A percentile compares a stretch with the other conserved stretches of the same genome.
These are phyloP conservation scores for Nasturtium officinale DNA, from an alignment of 345 rosid genomes.

Conservation along the genomic window DNA sequence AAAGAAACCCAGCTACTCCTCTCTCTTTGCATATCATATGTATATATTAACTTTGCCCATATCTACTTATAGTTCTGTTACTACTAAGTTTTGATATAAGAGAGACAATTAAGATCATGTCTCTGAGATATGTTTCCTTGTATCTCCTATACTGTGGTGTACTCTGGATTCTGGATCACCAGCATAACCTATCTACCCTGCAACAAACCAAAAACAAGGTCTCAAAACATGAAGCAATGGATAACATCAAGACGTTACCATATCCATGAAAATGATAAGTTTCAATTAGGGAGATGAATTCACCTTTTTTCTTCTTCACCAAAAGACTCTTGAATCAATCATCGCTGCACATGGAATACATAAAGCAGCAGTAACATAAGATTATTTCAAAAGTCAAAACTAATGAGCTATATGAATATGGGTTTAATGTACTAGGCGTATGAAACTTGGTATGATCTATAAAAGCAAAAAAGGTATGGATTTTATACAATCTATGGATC, in stretches of 20 bases:
- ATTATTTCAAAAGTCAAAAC: neutral
- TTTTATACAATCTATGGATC: neutral
- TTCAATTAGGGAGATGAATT: slow-evolving; percentile 1
- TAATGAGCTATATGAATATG: neutral
- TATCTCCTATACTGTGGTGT: slow-evolving; percentile 27
- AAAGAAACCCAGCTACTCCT: slow-evolving; percentile 10
- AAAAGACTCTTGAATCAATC: slow-evolving; percentile 13
- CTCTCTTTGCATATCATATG: slow-evolving; percentile 5
- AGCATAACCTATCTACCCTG: slow-evolving; percentile 46
- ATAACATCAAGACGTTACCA: too few relatives aligned
- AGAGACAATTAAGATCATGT: slow-evolving; percentile 39
- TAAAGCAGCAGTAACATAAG: neutral
- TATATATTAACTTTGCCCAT: slow-evolving; percentile 24
- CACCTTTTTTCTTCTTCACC: slow-evolving; percentile 27
- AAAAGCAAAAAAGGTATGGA: neutral
- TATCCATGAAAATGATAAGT: too few relatives aligned
- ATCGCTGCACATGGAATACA: slow-evolving; percentile 3
- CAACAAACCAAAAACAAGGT: slow-evolving; percentile 43
- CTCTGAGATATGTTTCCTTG: slow-evolving; percentile 34
- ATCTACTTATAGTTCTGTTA: slow-evolving; percentile 25
- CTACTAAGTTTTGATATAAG: slow-evolving; percentile 42
- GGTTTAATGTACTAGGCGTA: slow-evolving; percentile 11
- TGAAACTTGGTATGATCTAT: neutral
- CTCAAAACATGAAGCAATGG: too few relatives aligned
- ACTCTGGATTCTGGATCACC: slow-evolving; percentile 22